phyloP scores from a whole-genome alignment of 1,284 basidiomycete species.

The Trichosporon sp. region DNA sequence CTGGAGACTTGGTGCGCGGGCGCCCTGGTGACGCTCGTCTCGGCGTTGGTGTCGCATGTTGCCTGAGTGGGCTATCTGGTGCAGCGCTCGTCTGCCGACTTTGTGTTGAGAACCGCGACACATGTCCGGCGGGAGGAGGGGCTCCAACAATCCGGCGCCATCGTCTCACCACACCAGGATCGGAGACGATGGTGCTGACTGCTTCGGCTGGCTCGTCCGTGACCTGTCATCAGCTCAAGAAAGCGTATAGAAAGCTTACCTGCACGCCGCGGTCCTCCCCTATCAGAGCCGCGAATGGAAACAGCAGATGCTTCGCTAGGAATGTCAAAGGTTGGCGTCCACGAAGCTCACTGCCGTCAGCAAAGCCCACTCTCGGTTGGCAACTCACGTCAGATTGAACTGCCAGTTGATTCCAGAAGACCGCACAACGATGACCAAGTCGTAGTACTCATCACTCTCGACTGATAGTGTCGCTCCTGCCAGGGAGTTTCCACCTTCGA shows the following conservation, averaged over 20 bases:
- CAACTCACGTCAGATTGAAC: slow-evolving; percentile 28
- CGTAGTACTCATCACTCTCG: slow-evolving; percentile 29
- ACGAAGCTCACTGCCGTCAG: slow-evolving; percentile 21
- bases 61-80: background rate
- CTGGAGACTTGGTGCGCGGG: slow-evolving; percentile 4
- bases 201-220: slow-evolving; percentile 1
- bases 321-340: slow-evolving; percentile 22
- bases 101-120: background rate
- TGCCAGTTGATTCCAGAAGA: slow-evolving; percentile 21
- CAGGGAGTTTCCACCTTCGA: slow-evolving; percentile 14
- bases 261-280: slow-evolving; percentile 21
- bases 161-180: slow-evolving; percentile 12
- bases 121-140: slow-evolving; percentile 4
- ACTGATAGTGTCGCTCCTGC: slow-evolving; percentile 19
- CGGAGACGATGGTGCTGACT: slow-evolving; percentile 12
- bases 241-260: background rate
- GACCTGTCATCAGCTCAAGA: slow-evolving; percentile 4
- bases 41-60: background rate
- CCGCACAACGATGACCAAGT: slow-evolving; percentile 18
- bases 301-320: slow-evolving; percentile 29
- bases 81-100: background rate
- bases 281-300: slow-evolving; percentile 24
- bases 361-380: background rate
- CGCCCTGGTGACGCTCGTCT: background rate
- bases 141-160: slow-evolving; percentile 14